Evolutionary conservation across 176 grass and related monocot species (phyloP).

Genomic region (Oryza australiensis): DNA sequence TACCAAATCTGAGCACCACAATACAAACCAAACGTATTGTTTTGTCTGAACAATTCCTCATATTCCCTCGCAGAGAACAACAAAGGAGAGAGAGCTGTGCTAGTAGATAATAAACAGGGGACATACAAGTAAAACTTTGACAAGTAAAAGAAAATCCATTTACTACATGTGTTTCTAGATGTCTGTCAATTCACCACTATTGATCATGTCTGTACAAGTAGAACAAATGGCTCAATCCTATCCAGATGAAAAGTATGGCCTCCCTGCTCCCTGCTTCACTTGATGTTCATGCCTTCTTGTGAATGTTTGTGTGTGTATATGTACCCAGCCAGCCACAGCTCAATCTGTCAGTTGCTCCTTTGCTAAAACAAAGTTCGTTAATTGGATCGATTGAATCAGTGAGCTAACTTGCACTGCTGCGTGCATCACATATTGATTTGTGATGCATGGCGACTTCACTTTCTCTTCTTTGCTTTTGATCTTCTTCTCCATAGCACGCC

Average conservation of each 20-base stretch:
- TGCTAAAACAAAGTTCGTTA: neutral
- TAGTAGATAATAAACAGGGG: neutral
- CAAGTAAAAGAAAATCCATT: neutral
- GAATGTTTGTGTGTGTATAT: neutral
- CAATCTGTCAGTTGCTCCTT: neutral
- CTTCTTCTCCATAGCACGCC: slow-evolving; percentile 60
- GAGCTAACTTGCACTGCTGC: neutral
- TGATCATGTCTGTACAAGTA: slow-evolving; percentile 6
- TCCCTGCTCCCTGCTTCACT: neutral
- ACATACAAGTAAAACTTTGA: neutral
- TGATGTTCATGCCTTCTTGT: neutral
- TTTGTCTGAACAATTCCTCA: too few relatives aligned
- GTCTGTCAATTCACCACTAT: slow-evolving; percentile 20
- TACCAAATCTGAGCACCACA: too few relatives aligned
- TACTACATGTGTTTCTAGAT: neutral
- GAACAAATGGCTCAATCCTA: neutral
- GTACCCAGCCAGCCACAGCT: neutral
- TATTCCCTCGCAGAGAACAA: too few relatives aligned
- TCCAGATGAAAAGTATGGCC: too few relatives aligned
- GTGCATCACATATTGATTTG: neutral
- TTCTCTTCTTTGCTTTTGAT: slow-evolving; percentile 49
- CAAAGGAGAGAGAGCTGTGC: neutral
- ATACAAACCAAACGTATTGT: too few relatives aligned
- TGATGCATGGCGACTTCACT: neutral
- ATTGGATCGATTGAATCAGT: neutral